Evolutionary conservation across 2,329 filamentous ascomycete species (phyloP).

Genomic region (Clarireedia paspali): DNA sequence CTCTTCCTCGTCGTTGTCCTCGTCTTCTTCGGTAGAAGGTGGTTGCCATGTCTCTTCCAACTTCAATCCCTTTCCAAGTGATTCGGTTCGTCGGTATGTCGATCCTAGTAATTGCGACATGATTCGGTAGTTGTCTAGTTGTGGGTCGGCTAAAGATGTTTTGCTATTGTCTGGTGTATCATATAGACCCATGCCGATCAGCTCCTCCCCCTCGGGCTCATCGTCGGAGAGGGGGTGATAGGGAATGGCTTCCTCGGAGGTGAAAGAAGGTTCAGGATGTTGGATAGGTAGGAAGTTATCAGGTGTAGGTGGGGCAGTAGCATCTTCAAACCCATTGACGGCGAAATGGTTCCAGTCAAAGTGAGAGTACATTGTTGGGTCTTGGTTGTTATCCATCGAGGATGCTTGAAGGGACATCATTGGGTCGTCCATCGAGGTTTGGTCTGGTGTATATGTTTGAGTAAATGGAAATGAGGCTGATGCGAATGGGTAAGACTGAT

Average conservation of each 20-base stretch:
- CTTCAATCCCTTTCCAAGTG: constrained; percentile 66
- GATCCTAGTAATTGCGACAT: constrained; percentile 46
- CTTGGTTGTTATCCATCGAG: constrained; percentile 14
- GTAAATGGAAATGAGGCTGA: constrained; percentile 11
- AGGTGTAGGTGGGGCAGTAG: constrained; percentile 50
- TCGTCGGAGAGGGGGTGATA: constrained; percentile 46
- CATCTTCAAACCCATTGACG: constrained; percentile 36
- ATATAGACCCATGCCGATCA: constrained; percentile 79
- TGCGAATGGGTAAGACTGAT: constrained; percentile 12
- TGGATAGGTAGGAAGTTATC: constrained; percentile 49
- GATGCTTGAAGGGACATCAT: constrained; percentile 10
- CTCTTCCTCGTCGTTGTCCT: constrained; percentile 41
- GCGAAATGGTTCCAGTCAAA: constrained; percentile 41
- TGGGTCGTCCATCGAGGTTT: constrained; percentile 7
- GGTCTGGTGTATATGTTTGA: constrained; percentile 11
- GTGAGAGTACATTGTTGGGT: constrained; percentile 26
- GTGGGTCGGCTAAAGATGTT: constrained; percentile 34
- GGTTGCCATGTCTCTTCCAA: constrained; percentile 75
- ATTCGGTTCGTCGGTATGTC: constrained; percentile 37
- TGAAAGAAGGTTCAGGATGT: constrained; percentile 37
- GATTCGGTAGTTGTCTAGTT: constrained; percentile 46
- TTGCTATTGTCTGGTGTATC: constrained; percentile 56
- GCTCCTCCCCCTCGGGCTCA: constrained; percentile 57
- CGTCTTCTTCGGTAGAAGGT: constrained; percentile 50
- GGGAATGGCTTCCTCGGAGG: constrained; percentile 42